These are phyloP conservation scores for Blastobotrys apis DNA, from an alignment of 1,139 yeast species.

Conservation along the genomic window DNA sequence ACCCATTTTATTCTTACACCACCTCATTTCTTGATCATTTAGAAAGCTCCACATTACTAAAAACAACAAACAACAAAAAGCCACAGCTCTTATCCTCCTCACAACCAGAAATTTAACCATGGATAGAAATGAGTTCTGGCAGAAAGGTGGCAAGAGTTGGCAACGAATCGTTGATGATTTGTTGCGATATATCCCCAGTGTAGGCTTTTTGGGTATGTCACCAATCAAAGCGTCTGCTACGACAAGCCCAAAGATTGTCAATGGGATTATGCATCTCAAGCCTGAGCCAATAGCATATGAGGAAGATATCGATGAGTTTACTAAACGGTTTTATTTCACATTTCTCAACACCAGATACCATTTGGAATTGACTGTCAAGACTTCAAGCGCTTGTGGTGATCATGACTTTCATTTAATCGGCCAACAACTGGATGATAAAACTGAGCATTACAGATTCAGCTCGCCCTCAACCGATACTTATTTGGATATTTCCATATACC, in stretches of 20 bases:
- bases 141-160: conserved; percentile 25
- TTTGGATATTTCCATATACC: conserved; percentile 23
- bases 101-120: too few relatives aligned
- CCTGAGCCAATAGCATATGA: conserved; percentile 2
- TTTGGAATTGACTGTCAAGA: conserved; percentile 17
- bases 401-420: conserved; percentile 24
- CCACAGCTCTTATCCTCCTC: too few relatives aligned
- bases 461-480: conserved; percentile 21
- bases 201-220: conserved; percentile 19
- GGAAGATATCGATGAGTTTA: conserved; percentile 4
- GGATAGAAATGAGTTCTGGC: too few relatives aligned
- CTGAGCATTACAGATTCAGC: conserved; percentile 19
- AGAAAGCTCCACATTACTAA: too few relatives aligned
- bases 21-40: too few relatives aligned
- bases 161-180: conserved; percentile 30
- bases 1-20: too few relatives aligned
- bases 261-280: conserved; percentile 13
- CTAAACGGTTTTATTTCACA: conserved; percentile 15
- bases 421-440: not conserved
- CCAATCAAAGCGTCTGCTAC: conserved; percentile 21
- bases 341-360: conserved; percentile 22
- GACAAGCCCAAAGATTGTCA: conserved; percentile 15
- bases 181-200: conserved; percentile 21
- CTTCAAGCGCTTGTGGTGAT: conserved; percentile 9
- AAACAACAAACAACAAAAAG: too few relatives aligned